Evolutionary conservation across 2,329 filamentous ascomycete genomes (phyloP), one percentile per base, ranked within the genome.

Genomic region (Alternaria gaisen): DNA sequence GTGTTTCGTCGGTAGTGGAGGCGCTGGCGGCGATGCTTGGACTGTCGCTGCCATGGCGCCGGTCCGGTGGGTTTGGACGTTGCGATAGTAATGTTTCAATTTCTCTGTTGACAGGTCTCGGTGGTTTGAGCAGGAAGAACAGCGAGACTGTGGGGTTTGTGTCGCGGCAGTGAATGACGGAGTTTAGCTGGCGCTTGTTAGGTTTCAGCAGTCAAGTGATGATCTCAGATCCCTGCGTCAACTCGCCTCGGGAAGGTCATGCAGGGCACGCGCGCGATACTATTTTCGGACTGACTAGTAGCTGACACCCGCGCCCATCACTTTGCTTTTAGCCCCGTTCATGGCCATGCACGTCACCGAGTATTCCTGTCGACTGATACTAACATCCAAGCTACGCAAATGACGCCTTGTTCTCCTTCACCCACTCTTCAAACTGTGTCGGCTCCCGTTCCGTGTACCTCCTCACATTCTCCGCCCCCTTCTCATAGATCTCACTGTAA

Each of bases 401-500:
- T 7, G 34, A 47, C 1, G 20, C 48, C 40, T 57, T 53, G 30
- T 60, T 60, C 42, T 28, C 40, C 32, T 50, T 40, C 1, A 56
- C 57, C 61, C 56, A 61, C n/a, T 59, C 55, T 22, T 34, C 48
- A 14, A 67, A 48, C 30, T n/a, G 47, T 34, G 42, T 58, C 34
- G 42, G 46, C 26, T 63, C 52, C 8, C 54, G 59, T 61, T 54
- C 58, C 18, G 41, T 38, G 52, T 58, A 58, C 46, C 34, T 62
- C 22, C 24, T 42, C 10, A 62, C 11, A 32, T 60, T 65, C 50
- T 68, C 61, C 60, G 71, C 70, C 10, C 53, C 60, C 54, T 70
- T 58, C 32, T 61, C 56, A 56, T 74, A 71, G 57, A 65, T 69
- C 58, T 64, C 65, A 51, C 56, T 53, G 55, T 74, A 70, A 40